Percentiles rank a stretch among this genome's conserved stretches.
These are phyloP conservation scores for Terfezia boudieri DNA, from an alignment of 495 filamentous ascomycete genomes.

Conservation along the genomic window DNA sequence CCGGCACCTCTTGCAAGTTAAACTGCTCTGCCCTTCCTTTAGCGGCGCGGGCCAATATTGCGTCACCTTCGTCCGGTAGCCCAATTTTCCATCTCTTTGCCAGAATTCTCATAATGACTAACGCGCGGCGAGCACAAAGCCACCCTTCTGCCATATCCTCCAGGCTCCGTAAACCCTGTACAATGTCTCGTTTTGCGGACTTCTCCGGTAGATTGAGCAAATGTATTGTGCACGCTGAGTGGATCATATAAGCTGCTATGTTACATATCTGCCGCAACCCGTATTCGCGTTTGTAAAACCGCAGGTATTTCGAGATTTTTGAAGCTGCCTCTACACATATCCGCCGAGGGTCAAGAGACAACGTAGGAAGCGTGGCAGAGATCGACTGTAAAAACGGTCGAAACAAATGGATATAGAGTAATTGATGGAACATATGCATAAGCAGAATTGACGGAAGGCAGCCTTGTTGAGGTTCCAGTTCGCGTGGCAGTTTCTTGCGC, in stretches of 20 bases:
- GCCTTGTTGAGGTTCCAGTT: conserved; percentile 76
- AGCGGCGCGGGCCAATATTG: conserved; percentile 37
- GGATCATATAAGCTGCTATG: conserved; percentile 82
- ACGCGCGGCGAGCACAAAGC: conserved; percentile 69
- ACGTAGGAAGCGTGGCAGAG: conserved; percentile 54
- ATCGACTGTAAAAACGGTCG: conserved; percentile 88
- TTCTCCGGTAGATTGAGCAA: conserved; percentile 82
- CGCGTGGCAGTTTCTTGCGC: conserved; percentile 64
- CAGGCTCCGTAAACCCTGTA: conserved; percentile 72
- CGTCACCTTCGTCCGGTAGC: conserved; percentile 58
- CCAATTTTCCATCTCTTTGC: conserved; percentile 72
- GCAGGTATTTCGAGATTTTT: conserved; percentile 72
- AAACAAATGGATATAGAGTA: conserved; percentile 92
- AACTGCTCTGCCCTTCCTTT: conserved; percentile 10
- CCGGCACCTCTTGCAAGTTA: conserved; percentile 26
- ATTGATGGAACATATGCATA: conserved; percentile 97
- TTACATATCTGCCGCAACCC: conserved; percentile 86
- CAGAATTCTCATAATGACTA: conserved; percentile 67
- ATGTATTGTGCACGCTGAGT: conserved; percentile 84
- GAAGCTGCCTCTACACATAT: conserved; percentile 75
- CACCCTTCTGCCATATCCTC: conserved; percentile 93
- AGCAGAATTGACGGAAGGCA: conserved; percentile 70
- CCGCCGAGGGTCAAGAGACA: conserved; percentile 69
- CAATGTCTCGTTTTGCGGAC: conserved; percentile 65
- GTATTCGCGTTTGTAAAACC: conserved; percentile 79